These are phyloP conservation scores for Hypomontagnella monticulosa DNA, from an alignment of 495 filamentous ascomycete genomes.

Conservation along the genomic window DNA sequence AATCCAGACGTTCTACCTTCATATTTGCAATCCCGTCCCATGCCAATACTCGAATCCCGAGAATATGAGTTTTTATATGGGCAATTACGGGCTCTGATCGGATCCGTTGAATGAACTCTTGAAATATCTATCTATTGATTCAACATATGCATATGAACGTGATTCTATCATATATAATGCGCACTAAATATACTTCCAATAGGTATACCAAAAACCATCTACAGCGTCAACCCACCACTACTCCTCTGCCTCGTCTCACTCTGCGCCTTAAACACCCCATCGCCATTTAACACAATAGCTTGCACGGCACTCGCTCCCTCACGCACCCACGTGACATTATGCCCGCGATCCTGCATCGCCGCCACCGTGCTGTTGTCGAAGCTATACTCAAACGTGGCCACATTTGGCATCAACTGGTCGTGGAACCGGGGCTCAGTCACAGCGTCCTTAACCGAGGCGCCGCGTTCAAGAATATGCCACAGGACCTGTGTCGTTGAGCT, in stretches of 20 bases:
- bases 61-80: too few relatives aligned
- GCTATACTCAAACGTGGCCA: slow-evolving; percentile 69
- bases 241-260: slow-evolving; percentile 74
- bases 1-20: too few relatives aligned
- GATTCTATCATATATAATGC: too few relatives aligned
- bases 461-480: slow-evolving; percentile 73
- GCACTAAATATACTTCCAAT: too few relatives aligned
- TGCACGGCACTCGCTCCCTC: slow-evolving; percentile 72
- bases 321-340: slow-evolving; percentile 77
- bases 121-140: too few relatives aligned
- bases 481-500: slow-evolving; percentile 79
- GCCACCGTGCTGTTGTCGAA: slow-evolving; percentile 74
- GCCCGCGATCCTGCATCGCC: slow-evolving; percentile 68
- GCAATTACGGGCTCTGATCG: too few relatives aligned
- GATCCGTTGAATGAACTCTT: too few relatives aligned
- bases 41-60: too few relatives aligned
- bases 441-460: slow-evolving; percentile 61
- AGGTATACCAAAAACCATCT: neutral
- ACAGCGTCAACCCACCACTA: slow-evolving; percentile 67
- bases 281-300: slow-evolving; percentile 64
- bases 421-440: slow-evolving; percentile 75
- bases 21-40: too few relatives aligned
- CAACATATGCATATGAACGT: too few relatives aligned
- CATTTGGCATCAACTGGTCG: slow-evolving; percentile 78
- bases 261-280: slow-evolving; percentile 53